These are phyloP conservation scores for Ogataea kodamae DNA, from an alignment of 805 yeast species.

Conservation along the genomic window DNA sequence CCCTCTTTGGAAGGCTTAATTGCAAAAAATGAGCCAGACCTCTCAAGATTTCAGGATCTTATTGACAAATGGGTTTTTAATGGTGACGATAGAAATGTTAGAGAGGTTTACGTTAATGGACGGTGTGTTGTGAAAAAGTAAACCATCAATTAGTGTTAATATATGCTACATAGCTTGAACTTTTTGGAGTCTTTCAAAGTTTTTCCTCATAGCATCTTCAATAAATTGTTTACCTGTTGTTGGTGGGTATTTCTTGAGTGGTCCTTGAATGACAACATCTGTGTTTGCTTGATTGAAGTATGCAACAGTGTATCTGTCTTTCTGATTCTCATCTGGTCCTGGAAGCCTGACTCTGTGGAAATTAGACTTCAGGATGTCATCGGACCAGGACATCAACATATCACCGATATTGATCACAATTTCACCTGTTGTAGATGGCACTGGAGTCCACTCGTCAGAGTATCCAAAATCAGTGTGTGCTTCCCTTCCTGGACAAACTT, in stretches of 20 bases:
- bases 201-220: constrained; percentile 34
- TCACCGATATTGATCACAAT: constrained; percentile 38
- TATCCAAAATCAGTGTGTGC: constrained; percentile 34
- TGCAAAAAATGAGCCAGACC: constrained; percentile 2
- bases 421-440: constrained; percentile 33
- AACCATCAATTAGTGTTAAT: not conserved
- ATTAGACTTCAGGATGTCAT: constrained; percentile 33
- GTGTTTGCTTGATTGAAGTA: constrained; percentile 37
- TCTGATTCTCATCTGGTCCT: constrained; percentile 27
- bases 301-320: constrained; percentile 32
- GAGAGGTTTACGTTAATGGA: constrained; percentile 78
- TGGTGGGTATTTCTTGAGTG: constrained; percentile 26
- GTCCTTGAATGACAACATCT: constrained; percentile 32
- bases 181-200: constrained; percentile 22
- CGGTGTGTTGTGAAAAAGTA: constrained; percentile 47
- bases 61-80: constrained; percentile 82
- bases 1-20: constrained; percentile 27
- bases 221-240: constrained; percentile 33
- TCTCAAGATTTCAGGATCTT: constrained; percentile 43
- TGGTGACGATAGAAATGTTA: constrained; percentile 86
- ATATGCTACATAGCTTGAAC: constrained; percentile 1
- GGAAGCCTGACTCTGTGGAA: constrained; percentile 36
- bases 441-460: constrained; percentile 36
- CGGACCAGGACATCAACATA: constrained; percentile 39
- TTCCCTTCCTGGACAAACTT: constrained; percentile 37